Percentiles rank a stretch among this genome's conserved stretches.
Evolutionary conservation across 306 rosid genomes (phyloP).

Genomic region (Mimosa bimucronata): DNA sequence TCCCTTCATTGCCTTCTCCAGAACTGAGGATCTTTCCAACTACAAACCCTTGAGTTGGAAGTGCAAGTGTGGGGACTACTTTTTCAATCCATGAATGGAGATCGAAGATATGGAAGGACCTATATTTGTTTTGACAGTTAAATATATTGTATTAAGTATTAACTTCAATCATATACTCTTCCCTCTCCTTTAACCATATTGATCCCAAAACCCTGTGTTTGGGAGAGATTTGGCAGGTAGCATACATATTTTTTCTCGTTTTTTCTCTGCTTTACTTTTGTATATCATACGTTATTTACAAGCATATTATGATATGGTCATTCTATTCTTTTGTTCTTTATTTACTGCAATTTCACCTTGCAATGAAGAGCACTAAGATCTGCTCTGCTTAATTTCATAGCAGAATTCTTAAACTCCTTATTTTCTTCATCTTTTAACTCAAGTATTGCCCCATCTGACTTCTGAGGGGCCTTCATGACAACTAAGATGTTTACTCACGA

Average conservation of each 20-base stretch:
- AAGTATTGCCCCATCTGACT: not conserved
- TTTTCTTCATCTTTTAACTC: not conserved
- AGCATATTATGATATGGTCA: not conserved
- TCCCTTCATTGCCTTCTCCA: slow-evolving; percentile 39
- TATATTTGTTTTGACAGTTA: slow-evolving; percentile 19
- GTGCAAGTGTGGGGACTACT: slow-evolving; percentile 78
- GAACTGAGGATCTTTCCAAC: slow-evolving; percentile 67
- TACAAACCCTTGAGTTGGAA: slow-evolving; percentile 91
- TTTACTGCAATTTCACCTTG: slow-evolving; percentile 7
- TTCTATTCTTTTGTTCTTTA: not conserved
- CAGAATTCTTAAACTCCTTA: not conserved
- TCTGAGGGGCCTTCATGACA: not conserved
- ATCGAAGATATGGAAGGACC: not conserved
- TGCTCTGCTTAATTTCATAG: slow-evolving; percentile 12
- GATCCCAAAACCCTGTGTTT: not conserved
- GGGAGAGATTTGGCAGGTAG: slow-evolving; percentile 30
- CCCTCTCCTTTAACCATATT: slow-evolving; percentile 14
- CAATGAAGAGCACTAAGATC: not conserved
- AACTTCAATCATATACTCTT: slow-evolving; percentile 15
- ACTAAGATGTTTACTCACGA: not conserved
- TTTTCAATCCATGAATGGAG: slow-evolving; percentile 66
- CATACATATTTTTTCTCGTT: slow-evolving; percentile 30
- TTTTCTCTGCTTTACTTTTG: slow-evolving; percentile 17
- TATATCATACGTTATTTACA: not conserved
- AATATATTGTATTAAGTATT: slow-evolving; percentile 20